These are phyloP conservation scores for Boletellus emodensis DNA, from an alignment of 768 basidiomycete species.

Conservation along the genomic window DNA sequence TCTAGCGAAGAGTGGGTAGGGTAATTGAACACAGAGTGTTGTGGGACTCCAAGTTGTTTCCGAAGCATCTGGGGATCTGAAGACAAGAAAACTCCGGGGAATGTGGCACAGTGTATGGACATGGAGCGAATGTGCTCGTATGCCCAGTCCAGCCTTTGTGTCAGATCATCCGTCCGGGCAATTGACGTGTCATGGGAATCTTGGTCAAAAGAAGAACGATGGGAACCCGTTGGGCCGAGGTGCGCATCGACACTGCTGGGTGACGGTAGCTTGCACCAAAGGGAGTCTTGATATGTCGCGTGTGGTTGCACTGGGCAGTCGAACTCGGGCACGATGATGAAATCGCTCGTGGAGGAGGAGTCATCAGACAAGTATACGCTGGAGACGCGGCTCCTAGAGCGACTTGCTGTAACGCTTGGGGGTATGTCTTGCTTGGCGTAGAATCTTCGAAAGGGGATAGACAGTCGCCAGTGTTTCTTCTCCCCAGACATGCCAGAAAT, in stretches of 20 bases:
- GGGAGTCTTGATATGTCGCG: constrained; percentile 1
- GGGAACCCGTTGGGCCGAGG: neutral
- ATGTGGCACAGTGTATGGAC: constrained; percentile 16
- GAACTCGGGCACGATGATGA: constrained; percentile 25
- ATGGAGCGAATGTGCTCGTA: constrained; percentile 24
- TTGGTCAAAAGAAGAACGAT: neutral
- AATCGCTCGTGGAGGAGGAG: constrained; percentile 11
- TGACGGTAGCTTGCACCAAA: neutral
- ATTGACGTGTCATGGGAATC: neutral
- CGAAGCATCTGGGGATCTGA: constrained; percentile 25
- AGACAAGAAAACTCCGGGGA: constrained; percentile 12
- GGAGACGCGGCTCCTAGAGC: constrained; percentile 13
- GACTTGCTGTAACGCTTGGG: neutral
- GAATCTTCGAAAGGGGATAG: constrained; percentile 19
- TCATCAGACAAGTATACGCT: constrained; percentile 22
- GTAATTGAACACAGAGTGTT: constrained; percentile 28
- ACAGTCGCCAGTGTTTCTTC: constrained; percentile 25
- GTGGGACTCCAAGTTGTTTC: constrained; percentile 29
- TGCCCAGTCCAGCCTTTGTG: constrained; percentile 19
- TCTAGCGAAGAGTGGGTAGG: constrained; percentile 12
- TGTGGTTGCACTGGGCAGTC: constrained; percentile 9
- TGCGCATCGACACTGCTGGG: neutral
- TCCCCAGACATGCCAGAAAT: constrained; percentile 20
- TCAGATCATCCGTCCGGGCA: constrained; percentile 16
- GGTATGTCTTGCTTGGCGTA: constrained; percentile 7